Base-by-base conservation (phyloP, 164 flowering plant species). In the Annona cherimola region DNA sequence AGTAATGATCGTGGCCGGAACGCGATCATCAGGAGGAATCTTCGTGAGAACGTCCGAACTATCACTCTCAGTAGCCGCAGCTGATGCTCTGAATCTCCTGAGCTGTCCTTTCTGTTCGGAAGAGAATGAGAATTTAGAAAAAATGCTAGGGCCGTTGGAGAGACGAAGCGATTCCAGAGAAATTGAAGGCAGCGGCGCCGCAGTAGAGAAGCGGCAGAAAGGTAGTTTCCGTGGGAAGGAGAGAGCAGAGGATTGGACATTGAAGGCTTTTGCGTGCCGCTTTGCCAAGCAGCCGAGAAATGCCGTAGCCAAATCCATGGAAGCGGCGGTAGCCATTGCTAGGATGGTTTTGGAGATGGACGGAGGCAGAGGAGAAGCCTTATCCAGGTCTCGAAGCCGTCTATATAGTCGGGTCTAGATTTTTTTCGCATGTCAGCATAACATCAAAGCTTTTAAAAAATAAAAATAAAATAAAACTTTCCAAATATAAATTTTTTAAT, bases 1-100 rank as follows among this genome's bases (percentile, higher is more conserved):
- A 44, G 99, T 93, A 63, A 95, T 95, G 8, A 95, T 88, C 0
- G 99, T 95, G 1, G 99, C 99, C 2, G 99, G 98, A 71, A 95
- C 80, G 44, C 98, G 83, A 74, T 87, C 72, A 80, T 95, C 99
- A 3, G 89, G 88, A 7, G 87, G 97, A 73, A 89, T 88, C 71
- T 81, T 81, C 3, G 88, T 84, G 26, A 75, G 54, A 46, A 80
- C 83, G 61, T 85, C 90, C 16, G 86, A 81, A 4, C 70, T 73
- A 61, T 85, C 89, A 44, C 68, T 80, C 73, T 82, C 72, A 5
- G 85, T 77, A 19, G 85, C 46, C 7, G 87, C 61, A 4, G 89
- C 72, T 4, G 86, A 80, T 4, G 82, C 81, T 1, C 87, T 57
- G 45, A 86, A 83, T 5, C 76, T 69, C 19, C 84, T 81, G 40